Evolutionary conservation across 2,329 filamentous ascomycete species (phyloP).

Genomic region (Xylogone sp.): DNA sequence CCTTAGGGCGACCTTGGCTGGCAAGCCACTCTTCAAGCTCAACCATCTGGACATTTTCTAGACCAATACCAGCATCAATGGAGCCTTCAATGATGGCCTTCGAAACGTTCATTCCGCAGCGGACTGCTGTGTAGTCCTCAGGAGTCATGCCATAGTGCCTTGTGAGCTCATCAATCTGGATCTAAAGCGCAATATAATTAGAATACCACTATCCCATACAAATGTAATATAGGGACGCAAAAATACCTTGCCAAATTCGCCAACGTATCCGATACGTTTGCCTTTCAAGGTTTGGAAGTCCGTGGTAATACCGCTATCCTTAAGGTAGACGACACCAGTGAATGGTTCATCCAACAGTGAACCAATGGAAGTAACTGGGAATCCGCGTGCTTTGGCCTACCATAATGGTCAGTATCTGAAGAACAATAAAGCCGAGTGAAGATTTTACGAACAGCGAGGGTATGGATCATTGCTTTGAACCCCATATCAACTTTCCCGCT

Average conservation of each 20-base stretch:
- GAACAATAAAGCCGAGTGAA: neutral
- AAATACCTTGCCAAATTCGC: slow-evolving; percentile 67
- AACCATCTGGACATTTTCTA: slow-evolving; percentile 82
- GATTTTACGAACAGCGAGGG: slow-evolving; percentile 58
- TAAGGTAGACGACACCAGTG: slow-evolving; percentile 75
- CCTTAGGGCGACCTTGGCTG: slow-evolving; percentile 55
- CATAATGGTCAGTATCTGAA: slow-evolving; percentile 5
- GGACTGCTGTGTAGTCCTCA: slow-evolving; percentile 69
- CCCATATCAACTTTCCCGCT: slow-evolving; percentile 72
- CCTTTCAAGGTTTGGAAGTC: slow-evolving; percentile 74
- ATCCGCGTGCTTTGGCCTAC: slow-evolving; percentile 70
- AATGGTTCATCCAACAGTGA: slow-evolving; percentile 77
- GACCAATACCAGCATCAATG: slow-evolving; percentile 72
- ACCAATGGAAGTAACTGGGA: slow-evolving; percentile 69
- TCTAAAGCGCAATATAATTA: slow-evolving; percentile 36
- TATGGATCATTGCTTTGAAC: slow-evolving; percentile 84
- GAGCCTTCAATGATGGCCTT: slow-evolving; percentile 70
- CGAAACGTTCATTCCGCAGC: slow-evolving; percentile 78
- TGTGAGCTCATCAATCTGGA: slow-evolving; percentile 78
- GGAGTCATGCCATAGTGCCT: slow-evolving; percentile 73
- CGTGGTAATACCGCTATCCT: slow-evolving; percentile 67
- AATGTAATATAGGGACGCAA: neutral
- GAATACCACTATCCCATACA: neutral
- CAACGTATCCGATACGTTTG: slow-evolving; percentile 75
- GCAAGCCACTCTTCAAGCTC: slow-evolving; percentile 75